Base-by-base conservation (phyloP, 257 asterid species). In the Gentiana macrophylla region DNA sequence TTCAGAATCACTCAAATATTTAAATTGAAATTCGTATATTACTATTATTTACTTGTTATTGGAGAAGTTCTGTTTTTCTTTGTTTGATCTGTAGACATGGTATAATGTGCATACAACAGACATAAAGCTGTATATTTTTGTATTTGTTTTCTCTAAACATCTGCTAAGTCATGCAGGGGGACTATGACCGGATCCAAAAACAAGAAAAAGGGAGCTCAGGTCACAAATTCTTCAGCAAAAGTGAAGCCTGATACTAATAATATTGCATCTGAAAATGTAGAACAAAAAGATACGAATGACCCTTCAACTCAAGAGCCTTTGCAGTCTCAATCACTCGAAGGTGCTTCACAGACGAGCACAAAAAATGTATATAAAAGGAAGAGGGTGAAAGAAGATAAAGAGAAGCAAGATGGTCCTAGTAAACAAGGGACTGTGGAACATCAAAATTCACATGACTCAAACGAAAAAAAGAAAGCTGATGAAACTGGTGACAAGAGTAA, bases 131-230 rank as follows among this genome's bases (percentile, higher is more conserved):
- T 15, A 15, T 15, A 15, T 15, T 15, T 15, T 15, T 15, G 24
- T 15, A 15, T 15, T 0, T 15, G 24, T 15, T 15, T 15, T 15
- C 24, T 15, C 0, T 15, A 15, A 15, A 15, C 24, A 15, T 15
- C 24, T 15, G 24, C 24, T 15, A 15, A 15, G 24, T 15, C 24
- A 15, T 15, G 52, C 12, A 2, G 52, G 53, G 62, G 67, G 56
- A 62, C 61, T 48, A 84, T 87, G 86, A 72, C 74, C 49, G 48
- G 52, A 11, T 63, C 60, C 59, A 73, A 55, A 56, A 72, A 69
- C 36, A 54, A 65, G 72, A 51, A 10, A 38, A 74, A 63, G 62
- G 53, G 58, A 37, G 56, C 24, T 53, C 12, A 11, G 53, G 62
- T 62, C 37, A 62, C 66, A 51, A 75, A 67, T 47, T 64, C 76